Percentiles rank a stretch among this genome's conserved stretches.
These are phyloP conservation scores for Eucalyptus tenuipes DNA, from an alignment of 345 rosid species.

Conservation along the genomic window DNA sequence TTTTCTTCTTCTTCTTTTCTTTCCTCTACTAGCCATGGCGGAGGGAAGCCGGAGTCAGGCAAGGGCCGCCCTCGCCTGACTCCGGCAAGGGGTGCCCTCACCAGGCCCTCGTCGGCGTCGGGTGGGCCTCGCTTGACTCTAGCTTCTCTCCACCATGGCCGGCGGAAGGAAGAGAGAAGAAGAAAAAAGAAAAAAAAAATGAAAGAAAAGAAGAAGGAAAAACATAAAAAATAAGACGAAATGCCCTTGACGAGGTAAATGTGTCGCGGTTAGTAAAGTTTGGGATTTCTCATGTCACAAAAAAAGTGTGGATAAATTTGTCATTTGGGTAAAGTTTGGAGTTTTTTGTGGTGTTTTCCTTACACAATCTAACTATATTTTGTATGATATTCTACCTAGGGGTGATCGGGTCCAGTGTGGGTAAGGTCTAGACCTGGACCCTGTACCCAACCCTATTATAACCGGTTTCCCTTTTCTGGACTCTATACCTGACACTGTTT, in stretches of 20 bases:
- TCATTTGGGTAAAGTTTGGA: accelerated
- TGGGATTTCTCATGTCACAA: accelerated
- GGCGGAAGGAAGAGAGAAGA: accelerated
- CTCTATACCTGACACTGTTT: too few relatives aligned
- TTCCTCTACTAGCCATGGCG: accelerated
- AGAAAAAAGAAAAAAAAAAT: accelerated
- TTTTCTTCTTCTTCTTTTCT: too few relatives aligned
- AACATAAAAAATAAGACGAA: too few relatives aligned
- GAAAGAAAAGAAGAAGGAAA: accelerated
- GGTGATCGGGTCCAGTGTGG: too few relatives aligned
- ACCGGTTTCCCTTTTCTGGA: too few relatives aligned
- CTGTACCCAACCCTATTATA: too few relatives aligned
- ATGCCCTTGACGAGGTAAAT: accelerated
- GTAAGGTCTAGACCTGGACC: too few relatives aligned
- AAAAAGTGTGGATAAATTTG: too few relatives aligned
- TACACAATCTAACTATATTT: not conserved
- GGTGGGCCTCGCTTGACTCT: accelerated
- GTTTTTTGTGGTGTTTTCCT: accelerated
- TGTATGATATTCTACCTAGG: not conserved
- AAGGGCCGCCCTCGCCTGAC: accelerated
- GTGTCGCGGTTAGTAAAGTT: accelerated
- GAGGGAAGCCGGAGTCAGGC: too few relatives aligned
- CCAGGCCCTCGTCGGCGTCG: too few relatives aligned
- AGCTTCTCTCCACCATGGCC: accelerated
- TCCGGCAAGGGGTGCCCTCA: accelerated